phyloP scores from a whole-genome alignment of 306 rosid genomes.

The Fragaria ananassa region DNA sequence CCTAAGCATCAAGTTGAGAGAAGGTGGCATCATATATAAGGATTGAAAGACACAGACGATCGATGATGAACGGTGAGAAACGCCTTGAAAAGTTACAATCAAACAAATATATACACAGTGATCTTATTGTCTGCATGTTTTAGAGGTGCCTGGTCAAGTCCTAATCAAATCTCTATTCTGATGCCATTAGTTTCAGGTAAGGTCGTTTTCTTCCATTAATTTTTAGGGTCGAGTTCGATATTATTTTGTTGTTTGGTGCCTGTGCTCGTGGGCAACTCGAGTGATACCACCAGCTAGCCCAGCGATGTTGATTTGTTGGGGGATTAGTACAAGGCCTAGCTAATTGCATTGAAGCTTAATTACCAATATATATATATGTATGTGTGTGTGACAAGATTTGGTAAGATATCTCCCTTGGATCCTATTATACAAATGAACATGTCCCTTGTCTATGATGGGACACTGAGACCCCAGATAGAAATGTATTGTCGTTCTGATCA shows the following conservation, averaged over 20 bases:
- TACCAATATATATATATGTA: background rate
- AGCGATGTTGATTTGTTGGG: background rate
- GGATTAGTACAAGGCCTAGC: background rate
- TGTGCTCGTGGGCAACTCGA: background rate
- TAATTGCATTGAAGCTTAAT: background rate
- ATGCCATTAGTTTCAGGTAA: conserved; percentile 3
- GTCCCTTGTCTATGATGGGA: background rate
- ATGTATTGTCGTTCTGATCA: background rate
- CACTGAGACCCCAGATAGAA: background rate
- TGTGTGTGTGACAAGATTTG: background rate
- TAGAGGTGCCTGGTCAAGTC: background rate
- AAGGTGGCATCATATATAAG: conserved; percentile 3
- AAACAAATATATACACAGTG: background rate
- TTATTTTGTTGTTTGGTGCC: conserved; percentile 7
- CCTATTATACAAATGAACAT: background rate
- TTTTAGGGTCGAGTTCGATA: background rate
- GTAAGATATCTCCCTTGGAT: conserved; percentile 13
- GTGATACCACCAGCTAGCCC: background rate
- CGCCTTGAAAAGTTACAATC: background rate
- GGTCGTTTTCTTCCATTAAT: conserved; percentile 8
- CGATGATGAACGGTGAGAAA: background rate
- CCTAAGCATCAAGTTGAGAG: conserved; percentile 14
- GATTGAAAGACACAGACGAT: conserved; percentile 22
- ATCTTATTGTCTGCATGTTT: conserved; percentile 4
- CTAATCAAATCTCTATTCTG: background rate